These are phyloP conservation scores for Rutstroemia sydowiana DNA, from an alignment of 2,329 filamentous ascomycete species.

Conservation along the genomic window DNA sequence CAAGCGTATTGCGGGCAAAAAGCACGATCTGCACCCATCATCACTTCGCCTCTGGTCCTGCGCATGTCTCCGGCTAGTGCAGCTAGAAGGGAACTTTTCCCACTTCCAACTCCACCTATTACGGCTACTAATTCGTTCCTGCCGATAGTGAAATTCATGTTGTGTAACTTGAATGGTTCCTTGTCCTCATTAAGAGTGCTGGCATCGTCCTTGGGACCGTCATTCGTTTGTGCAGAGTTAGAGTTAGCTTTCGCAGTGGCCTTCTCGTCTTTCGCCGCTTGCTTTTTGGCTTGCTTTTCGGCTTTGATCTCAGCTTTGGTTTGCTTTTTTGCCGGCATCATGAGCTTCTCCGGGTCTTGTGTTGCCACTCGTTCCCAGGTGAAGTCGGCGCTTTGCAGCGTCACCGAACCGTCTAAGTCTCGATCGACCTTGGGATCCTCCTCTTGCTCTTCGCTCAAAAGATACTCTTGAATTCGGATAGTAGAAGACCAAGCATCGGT, in stretches of 20 bases:
- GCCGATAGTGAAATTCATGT: conserved; percentile 59
- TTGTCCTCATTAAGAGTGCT: conserved; percentile 47
- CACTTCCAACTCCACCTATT: conserved; percentile 84
- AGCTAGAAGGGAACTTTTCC: conserved; percentile 83
- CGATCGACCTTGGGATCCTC: conserved; percentile 55
- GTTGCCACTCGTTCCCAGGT: conserved; percentile 73
- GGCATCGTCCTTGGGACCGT: conserved; percentile 41
- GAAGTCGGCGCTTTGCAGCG: conserved; percentile 67
- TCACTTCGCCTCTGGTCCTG: conserved; percentile 65
- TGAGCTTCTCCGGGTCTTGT: conserved; percentile 40
- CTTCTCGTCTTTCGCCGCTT: conserved; percentile 34
- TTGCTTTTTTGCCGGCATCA: conserved; percentile 47
- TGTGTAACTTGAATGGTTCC: conserved; percentile 66
- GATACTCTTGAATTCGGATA: conserved; percentile 78
- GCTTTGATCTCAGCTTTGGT: conserved; percentile 35
- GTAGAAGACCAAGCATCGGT: conserved; percentile 85
- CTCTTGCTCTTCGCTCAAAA: conserved; percentile 75
- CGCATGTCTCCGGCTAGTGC: conserved; percentile 93
- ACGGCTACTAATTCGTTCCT: conserved; percentile 73
- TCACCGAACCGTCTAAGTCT: conserved; percentile 61
- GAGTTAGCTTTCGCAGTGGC: conserved; percentile 23
- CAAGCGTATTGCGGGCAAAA: conserved; percentile 97
- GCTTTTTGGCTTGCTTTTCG: conserved; percentile 36
- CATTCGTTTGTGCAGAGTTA: conserved; percentile 35
- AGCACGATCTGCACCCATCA: conserved; percentile 70